Conservation (phyloP, 2,329 filamentous ascomycete species). For the Pseudocercospora fuligena region DNA sequence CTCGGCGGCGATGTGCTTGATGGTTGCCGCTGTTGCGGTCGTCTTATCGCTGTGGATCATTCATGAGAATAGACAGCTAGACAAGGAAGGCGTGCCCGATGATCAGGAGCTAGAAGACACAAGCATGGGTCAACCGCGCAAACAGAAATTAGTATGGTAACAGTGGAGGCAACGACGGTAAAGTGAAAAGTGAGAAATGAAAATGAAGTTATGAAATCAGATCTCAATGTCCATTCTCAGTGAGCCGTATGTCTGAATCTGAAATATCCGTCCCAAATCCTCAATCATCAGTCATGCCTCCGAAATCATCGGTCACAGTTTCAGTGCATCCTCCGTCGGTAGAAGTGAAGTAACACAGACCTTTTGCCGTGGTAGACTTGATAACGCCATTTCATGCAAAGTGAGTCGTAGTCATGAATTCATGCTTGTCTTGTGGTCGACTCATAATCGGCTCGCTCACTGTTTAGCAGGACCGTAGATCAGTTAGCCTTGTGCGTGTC, state of each 20-base stretch:
- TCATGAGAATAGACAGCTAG: constrained; percentile 66
- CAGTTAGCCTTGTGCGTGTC: constrained; percentile 16
- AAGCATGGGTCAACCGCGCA: constrained; percentile 21
- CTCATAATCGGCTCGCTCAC: background rate
- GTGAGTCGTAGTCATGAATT: background rate
- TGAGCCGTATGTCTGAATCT: background rate
- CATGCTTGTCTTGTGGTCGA: background rate
- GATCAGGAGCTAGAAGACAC: constrained; percentile 33
- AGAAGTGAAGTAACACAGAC: background rate
- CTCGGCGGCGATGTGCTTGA: constrained; percentile 65
- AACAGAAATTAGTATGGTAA: constrained; percentile 21
- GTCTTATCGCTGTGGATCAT: constrained; percentile 59
- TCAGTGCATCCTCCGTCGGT: constrained; percentile 1
- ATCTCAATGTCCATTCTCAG: constrained; percentile 11
- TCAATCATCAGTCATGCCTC: background rate
- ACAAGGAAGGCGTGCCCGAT: constrained; percentile 46
- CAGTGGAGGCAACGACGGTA: background rate
- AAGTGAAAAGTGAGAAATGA: background rate
- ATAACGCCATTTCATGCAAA: constrained; percentile 4
- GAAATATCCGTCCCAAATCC: background rate
- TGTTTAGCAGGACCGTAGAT: constrained; percentile 10
- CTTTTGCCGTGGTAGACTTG: background rate
- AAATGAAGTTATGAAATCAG: constrained; percentile 6
- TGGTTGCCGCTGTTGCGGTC: constrained; percentile 62
- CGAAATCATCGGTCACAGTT: background rate